These are phyloP conservation scores for Vinca minor DNA, from an alignment of 257 asterid species.

Conservation along the genomic window DNA sequence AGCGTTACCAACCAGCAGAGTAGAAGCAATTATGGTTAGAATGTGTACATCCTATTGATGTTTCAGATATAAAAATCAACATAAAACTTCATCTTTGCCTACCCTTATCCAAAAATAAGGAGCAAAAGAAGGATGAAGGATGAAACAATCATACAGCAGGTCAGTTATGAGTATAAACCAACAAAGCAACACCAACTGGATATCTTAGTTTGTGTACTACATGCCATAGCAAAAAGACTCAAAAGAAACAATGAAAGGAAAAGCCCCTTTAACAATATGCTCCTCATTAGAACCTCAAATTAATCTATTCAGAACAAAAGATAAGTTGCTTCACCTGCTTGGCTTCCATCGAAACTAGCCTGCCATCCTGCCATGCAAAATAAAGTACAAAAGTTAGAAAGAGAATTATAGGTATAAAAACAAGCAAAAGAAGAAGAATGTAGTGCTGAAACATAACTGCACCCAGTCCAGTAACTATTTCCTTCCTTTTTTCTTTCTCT, in stretches of 20 bases:
- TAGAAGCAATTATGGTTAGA: background rate
- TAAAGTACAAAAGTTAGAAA: background rate
- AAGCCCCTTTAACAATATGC: background rate
- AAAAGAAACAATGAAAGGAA: constrained; percentile 4
- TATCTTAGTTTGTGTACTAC: background rate
- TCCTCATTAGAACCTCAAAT: background rate
- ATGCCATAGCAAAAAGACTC: background rate
- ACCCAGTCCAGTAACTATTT: too few species aligned
- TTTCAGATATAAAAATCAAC: background rate
- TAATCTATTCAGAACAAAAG: background rate
- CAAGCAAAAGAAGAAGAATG: background rate
- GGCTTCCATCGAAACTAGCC: constrained; percentile 50
- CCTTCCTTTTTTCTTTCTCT: too few species aligned
- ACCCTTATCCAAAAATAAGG: background rate
- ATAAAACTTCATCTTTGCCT: background rate
- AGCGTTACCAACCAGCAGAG: constrained; percentile 1
- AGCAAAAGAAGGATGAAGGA: background rate
- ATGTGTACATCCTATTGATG: background rate
- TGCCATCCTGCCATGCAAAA: constrained; percentile 56
- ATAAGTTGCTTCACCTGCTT: constrained; percentile 49
- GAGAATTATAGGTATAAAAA: background rate
- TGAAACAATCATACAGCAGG: too few species aligned
- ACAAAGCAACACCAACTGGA: background rate
- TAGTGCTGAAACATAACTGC: background rate
- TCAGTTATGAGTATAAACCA: background rate